Evolutionary conservation across 108 stramenopile species (phyloP), one percentile per base, ranked within the genome.

Genomic region (Skeletonema marinoi): DNA sequence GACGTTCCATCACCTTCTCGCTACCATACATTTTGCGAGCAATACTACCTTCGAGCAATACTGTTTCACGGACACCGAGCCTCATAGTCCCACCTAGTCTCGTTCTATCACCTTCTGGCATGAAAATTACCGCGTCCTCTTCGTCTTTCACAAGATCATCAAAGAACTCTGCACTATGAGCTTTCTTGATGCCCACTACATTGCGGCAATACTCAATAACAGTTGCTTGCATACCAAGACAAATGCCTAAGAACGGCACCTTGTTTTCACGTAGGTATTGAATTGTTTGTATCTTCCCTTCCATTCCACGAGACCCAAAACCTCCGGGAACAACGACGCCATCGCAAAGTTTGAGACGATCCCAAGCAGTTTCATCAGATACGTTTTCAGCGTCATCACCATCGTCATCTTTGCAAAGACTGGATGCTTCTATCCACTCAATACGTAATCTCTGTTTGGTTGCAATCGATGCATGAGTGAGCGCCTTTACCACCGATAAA

Each of bases 281-380:
- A 60, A 89, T 88, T 21, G 93, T 88, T 6, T 67, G 31, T 54
- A 94, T 84, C 68, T 94, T 96, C 8, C 94, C 94, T 73, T 93
- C 88, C 58, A 94, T 62, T 6, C 85, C 94, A 42, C 94, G 77
- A 38, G 42, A 73, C 25, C 94, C 94, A 81, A 99, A 99, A 30
- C 98, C 98, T 5, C 98, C 98, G 8, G 98, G 98, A 29, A 99
- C 95, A 46, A 99, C 87, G 10, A 98, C 80, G 1, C 95, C 96
- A 67, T 96, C 86, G 31, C 87, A 80, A 50, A 74, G 58, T 77
- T 91, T 73, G 3, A 98, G 66, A 44, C 88, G 85, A 48, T 87
- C 78, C 98, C 97, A 98, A 10, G 93, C 83, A 13, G 84, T 78
- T 12, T 84, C 87, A 60, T 85, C 50, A 39, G 17, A 61, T 4